Evolutionary conservation across 345 rosid genomes (phyloP).

Genomic region (Eucalyptus melliodora): DNA sequence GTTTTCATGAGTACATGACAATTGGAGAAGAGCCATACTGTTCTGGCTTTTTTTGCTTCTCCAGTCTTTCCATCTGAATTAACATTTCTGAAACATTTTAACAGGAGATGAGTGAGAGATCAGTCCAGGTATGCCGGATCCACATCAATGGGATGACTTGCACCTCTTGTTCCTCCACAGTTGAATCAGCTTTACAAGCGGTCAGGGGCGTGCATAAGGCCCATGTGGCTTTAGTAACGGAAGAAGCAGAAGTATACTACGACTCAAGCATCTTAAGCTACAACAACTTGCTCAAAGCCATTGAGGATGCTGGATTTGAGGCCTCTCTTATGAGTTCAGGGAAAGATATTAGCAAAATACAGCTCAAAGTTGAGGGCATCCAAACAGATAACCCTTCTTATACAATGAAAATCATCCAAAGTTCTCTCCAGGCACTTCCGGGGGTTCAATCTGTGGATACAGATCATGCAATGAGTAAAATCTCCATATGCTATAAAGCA

Average conservation of each 20-base stretch:
- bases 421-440: conserved; percentile 59
- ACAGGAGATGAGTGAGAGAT: conserved; percentile 32
- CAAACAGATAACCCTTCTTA: conserved; percentile 16
- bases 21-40: neutral
- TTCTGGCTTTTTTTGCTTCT: conserved; percentile 40
- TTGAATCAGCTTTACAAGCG: conserved; percentile 53
- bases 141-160: conserved; percentile 79
- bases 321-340: conserved; percentile 57
- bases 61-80: conserved; percentile 3
- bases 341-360: conserved; percentile 53
- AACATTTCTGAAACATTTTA: neutral
- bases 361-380: conserved; percentile 55
- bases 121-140: conserved; percentile 52
- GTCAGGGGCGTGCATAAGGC: conserved; percentile 54
- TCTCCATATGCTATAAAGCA: conserved; percentile 42
- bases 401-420: conserved; percentile 25
- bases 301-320: conserved; percentile 60
- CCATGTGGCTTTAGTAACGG: conserved; percentile 73
- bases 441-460: conserved; percentile 43
- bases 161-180: conserved; percentile 61
- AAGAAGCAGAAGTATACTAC: conserved; percentile 66
- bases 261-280: conserved; percentile 32
- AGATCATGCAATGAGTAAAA: neutral
- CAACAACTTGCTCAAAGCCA: conserved; percentile 23
- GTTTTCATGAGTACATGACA: neutral